Evolutionary conservation across 2,329 filamentous ascomycete species (phyloP), one percentile per base, ranked within the genome.

Genomic region (Aureobasidium pullulans): DNA sequence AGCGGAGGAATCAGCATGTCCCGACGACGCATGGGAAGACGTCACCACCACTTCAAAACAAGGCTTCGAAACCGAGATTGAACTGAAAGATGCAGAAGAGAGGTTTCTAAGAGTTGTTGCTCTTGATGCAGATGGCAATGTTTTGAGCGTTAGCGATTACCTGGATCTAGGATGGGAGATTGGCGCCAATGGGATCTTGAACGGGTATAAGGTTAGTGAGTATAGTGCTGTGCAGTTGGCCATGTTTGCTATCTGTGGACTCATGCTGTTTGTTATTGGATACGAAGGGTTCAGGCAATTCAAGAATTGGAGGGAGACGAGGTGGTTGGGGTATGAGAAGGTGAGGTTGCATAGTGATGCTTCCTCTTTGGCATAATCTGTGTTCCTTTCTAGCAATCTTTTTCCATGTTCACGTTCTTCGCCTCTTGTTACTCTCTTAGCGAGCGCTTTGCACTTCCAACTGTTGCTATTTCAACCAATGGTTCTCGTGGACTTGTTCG

Each of bases 51-150:
- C 54, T 0, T 19, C 34, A 0, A 66, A 60, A 42, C n/a, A 37
- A 3, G 63, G 62, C 0, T 68, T 68, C 40, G 66, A 68, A 59
- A 67, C 66, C 11, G 44, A 47, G n/a, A 19, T 64, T 16, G 16
- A 15, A 13, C 6, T 57, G 6, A 8, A 31, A 47, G 43, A 40
- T 3, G 15, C 13, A 13, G 43, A 46, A 1, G 31, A 19, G n/a
- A 31, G 42, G 2, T 57, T 16, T n/a, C 6, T 57, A 11, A 63
- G 66, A 19, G 64, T 67, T 3, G 66, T 63, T 13, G 66, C 66
- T 1, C 31, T 67, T 16, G 63, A 68, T 49, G 54, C 44, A 1
- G 59, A 64, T 13, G 64, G 62, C 32, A 59, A 62, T 2, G 52
- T 65, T 4, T 42, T 68, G 15, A 48, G 57, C 8, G 13, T 39